A percentile compares a stretch with the other conserved stretches of the same genome.
These are phyloP conservation scores for Antitrichia curtipendula DNA, from an alignment of 225 moss, liverwort and hornwort genomes.

Conservation along the genomic window DNA sequence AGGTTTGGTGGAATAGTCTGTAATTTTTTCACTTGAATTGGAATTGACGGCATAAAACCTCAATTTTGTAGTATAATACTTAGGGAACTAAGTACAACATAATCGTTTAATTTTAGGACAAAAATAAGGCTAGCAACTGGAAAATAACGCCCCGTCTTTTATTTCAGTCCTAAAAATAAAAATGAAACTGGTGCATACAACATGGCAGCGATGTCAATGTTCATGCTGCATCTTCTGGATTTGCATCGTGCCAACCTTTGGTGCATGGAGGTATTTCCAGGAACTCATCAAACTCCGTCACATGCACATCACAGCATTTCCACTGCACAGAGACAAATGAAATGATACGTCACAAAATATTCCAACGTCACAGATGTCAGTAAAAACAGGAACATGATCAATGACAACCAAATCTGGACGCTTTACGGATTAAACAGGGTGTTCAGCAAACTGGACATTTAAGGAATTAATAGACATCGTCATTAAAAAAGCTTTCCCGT, in stretches of 20 bases:
- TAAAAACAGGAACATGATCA: background rate
- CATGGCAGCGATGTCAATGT: background rate
- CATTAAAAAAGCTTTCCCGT: background rate
- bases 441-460: background rate
- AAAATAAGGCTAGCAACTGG: background rate
- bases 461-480: background rate
- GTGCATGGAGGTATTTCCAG: constrained; percentile 72
- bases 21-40: background rate
- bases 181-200: background rate
- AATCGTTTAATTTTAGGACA: background rate
- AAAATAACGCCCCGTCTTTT: background rate
- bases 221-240: constrained; percentile 4
- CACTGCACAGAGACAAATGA: constrained; percentile 41
- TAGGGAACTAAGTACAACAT: background rate
- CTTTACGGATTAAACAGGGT: background rate
- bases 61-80: background rate
- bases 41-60: background rate
- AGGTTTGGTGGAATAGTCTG: background rate
- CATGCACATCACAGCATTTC: constrained; percentile 79
- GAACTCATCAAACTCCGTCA: constrained; percentile 93
- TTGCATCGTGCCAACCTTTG: constrained; percentile 77
- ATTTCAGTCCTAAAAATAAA: background rate
- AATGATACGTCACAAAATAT: background rate
- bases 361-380: background rate
- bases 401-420: background rate